phyloP scores from a whole-genome alignment of 106 monocot species.

The Narthecium ossifragum region DNA sequence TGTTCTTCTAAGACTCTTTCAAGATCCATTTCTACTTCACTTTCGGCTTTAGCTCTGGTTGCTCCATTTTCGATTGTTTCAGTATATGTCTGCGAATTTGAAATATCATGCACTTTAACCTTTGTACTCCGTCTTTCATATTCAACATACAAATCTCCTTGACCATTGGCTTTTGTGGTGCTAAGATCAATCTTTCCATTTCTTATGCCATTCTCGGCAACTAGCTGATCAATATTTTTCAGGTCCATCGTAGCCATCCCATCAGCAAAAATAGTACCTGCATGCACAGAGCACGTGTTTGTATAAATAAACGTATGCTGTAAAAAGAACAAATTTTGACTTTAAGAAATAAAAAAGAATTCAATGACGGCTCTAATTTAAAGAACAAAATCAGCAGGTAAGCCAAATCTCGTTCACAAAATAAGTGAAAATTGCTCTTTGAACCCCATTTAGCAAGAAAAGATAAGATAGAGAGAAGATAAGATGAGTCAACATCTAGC shows the following conservation, averaged over 20 bases:
- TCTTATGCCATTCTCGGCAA: conserved; percentile 2
- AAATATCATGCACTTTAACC: conserved; percentile 11
- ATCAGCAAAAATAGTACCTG: conserved; percentile 13
- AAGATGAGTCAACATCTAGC: neutral
- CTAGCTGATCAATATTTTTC: neutral
- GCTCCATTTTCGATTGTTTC: conserved; percentile 2
- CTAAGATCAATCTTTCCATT: conserved; percentile 12
- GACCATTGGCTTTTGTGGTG: neutral
- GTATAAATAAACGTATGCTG: neutral
- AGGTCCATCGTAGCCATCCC: neutral
- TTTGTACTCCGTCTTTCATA: conserved; percentile 1
- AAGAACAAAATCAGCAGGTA: neutral
- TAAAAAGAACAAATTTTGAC: neutral
- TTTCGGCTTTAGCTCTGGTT: conserved; percentile 6
- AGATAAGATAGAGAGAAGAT: neutral
- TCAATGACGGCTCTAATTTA: neutral
- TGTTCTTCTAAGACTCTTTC: conserved; percentile 79
- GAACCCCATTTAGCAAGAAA: neutral
- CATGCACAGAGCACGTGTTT: neutral
- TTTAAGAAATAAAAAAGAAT: neutral
- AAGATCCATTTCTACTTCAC: conserved; percentile 41
- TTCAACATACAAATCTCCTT: neutral
- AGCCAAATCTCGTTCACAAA: too few species aligned
- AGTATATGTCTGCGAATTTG: conserved; percentile 10
- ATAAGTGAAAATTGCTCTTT: too few species aligned